Conservation (phyloP, 306 rosid species). For the Prunus campanulata region DNA sequence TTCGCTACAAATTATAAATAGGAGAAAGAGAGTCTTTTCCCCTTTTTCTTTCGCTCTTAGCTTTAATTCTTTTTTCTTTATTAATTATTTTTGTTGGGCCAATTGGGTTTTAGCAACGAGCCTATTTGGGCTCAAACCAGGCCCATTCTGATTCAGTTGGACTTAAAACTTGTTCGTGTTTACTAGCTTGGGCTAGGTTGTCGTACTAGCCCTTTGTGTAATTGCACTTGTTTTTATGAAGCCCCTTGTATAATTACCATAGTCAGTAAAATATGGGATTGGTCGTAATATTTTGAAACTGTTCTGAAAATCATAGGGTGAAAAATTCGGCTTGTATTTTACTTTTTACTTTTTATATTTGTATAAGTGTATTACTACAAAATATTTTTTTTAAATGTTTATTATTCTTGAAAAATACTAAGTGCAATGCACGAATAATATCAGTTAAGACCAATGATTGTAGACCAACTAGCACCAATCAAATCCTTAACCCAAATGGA, state of each 20-base stretch:
- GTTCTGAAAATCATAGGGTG: too few relatives aligned
- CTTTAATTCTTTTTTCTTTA: background rate
- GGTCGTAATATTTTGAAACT: too few relatives aligned
- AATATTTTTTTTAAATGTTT: fast-evolving
- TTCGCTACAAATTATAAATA: background rate
- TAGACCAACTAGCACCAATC: too few relatives aligned
- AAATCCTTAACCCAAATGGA: too few relatives aligned
- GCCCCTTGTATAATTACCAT: background rate
- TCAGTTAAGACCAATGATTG: too few relatives aligned
- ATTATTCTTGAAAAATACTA: too few relatives aligned
- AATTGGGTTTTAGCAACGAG: background rate
- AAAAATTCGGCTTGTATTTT: too few relatives aligned
- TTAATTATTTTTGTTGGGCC: background rate
- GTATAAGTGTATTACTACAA: too few relatives aligned
- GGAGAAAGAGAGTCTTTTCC: too few relatives aligned
- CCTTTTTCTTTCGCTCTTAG: background rate
- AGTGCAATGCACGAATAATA: too few relatives aligned
- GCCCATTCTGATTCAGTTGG: background rate
- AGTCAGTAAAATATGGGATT: background rate
- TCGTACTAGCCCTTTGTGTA: background rate
- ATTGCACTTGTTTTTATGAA: background rate
- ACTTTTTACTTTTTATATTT: too few relatives aligned
- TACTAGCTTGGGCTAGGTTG: background rate
- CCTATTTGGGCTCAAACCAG: background rate
- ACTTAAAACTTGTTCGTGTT: background rate